These are phyloP conservation scores for Phialophora verrucosa DNA, from an alignment of 2,329 filamentous ascomycete genomes.

Conservation along the genomic window DNA sequence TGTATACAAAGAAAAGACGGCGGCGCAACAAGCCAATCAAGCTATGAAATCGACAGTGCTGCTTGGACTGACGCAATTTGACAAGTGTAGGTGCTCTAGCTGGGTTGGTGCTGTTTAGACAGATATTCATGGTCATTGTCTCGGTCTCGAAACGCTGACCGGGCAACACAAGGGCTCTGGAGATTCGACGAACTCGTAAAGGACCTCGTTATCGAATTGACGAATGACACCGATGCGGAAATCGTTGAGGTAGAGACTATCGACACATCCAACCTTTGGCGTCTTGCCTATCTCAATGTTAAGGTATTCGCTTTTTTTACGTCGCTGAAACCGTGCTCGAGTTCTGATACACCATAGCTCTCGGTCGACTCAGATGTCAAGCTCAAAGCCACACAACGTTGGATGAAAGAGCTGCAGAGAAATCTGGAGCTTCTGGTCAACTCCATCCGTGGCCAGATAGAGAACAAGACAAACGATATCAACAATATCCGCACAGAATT, in stretches of 20 bases:
- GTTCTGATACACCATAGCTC: slow-evolving; percentile 1
- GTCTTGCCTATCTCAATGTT: slow-evolving; percentile 20
- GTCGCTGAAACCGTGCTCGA: neutral
- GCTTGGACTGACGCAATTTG: slow-evolving; percentile 11
- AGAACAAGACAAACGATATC: slow-evolving; percentile 9
- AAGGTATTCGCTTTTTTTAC: neutral
- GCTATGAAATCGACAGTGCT: slow-evolving; percentile 8
- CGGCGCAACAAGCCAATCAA: slow-evolving; percentile 1
- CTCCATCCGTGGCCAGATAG: slow-evolving; percentile 6
- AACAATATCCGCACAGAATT: slow-evolving; percentile 22
- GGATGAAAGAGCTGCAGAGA: slow-evolving; percentile 19
- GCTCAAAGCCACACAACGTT: slow-evolving; percentile 17
- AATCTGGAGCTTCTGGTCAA: slow-evolving; percentile 18
- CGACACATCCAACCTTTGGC: slow-evolving; percentile 19
- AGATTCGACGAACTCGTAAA: slow-evolving; percentile 13
- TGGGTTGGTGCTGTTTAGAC: neutral
- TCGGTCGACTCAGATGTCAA: slow-evolving; percentile 9
- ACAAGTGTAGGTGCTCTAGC: slow-evolving; percentile 5
- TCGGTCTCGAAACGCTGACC: neutral
- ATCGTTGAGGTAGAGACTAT: slow-evolving; percentile 17
- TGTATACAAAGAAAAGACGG: slow-evolving; percentile 9
- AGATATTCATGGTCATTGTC: neutral
- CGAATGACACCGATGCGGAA: neutral
- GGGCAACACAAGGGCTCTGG: slow-evolving; percentile 6
- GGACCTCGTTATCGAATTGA: slow-evolving; percentile 11